Base-by-base conservation (phyloP, 768 basidiomycete species). In the Tephrocybe sp. region DNA sequence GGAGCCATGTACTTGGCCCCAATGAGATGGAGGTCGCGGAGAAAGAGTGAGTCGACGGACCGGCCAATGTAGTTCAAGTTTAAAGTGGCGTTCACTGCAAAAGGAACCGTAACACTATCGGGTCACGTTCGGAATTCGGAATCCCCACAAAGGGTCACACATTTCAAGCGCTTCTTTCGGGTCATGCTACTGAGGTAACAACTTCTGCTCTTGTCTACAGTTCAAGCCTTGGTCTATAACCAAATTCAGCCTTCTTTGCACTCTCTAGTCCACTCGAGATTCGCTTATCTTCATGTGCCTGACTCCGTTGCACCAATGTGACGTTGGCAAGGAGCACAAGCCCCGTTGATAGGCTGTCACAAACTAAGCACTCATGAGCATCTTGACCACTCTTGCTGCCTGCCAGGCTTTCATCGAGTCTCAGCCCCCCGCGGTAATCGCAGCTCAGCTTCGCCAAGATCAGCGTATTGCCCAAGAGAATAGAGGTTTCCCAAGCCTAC, bases 1-100 rank as follows among this genome's bases (percentile, higher is more conserved):
- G 79, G 78, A 60, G 84, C 84, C 85, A 87, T 89, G 64, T 66
- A 73, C 57, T 65, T 55, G 53, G 59, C 43, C 39, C 55, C 54
- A 41, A 38, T 30, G 45, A 48, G 52, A 45, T 53, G 45, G 33
- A 54, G 56, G 45, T 53, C 56, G 47, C 35, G 54, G 50, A 53
- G 22, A 49, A 54, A 51, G 51, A 51, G 51, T 48, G 48, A 17
- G 30, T 39, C 45, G 49, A 38, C 45, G 50, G 19, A 39, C 20
- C 32, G 45, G 26, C 10, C 16, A 34, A 35, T 30, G 53, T 33
- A 48, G 35, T 40, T n/a, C 35, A 49, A 16, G 30, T 45, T 44
- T 43, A 48, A n/a, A 51, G 49, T 57, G 56, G 56, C 52, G 49
- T 53, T 16, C 43, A 33, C 34, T 33, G 17, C 43, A 53, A 53